Conservation (phyloP, 2,329 filamentous ascomycete genomes). For the Knufia fluminis region DNA sequence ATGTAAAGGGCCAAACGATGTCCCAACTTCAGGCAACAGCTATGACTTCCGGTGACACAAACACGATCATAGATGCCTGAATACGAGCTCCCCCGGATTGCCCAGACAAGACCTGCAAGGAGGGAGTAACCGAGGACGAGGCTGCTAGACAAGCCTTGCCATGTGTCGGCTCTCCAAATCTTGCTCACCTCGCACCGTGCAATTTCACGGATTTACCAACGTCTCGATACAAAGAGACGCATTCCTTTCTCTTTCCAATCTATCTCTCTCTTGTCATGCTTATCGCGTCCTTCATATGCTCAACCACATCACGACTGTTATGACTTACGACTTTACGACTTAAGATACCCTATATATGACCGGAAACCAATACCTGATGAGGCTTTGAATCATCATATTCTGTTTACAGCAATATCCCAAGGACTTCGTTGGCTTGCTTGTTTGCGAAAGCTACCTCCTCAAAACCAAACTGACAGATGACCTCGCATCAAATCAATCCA, state of each 20-base stretch:
- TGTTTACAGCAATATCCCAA: not conserved
- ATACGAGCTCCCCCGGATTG: too few relatives aligned
- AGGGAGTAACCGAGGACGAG: too few relatives aligned
- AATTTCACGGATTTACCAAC: not conserved
- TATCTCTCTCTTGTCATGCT: not conserved
- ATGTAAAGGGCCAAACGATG: too few relatives aligned
- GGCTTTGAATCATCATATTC: not conserved
- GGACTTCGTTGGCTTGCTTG: not conserved
- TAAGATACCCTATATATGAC: constrained; percentile 7
- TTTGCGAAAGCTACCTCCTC: not conserved
- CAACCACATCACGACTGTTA: constrained; percentile 8
- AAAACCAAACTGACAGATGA: too few relatives aligned
- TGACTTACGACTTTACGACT: constrained; percentile 9
- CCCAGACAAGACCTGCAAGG: too few relatives aligned
- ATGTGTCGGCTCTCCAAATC: too few relatives aligned
- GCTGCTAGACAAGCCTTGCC: too few relatives aligned
- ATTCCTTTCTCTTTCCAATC: not conserved
- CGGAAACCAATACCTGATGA: not conserved
- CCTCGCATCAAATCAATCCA: too few relatives aligned
- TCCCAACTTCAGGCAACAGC: too few relatives aligned
- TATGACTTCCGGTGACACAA: too few relatives aligned
- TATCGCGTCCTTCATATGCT: not conserved
- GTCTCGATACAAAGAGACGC: not conserved
- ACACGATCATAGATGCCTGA: too few relatives aligned
- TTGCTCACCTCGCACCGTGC: too few relatives aligned